A percentile compares a stretch with the other conserved stretches of the same genome.
Conservation (phyloP, 1,284 basidiomycete genomes). For the Earliella scabrosa region DNA sequence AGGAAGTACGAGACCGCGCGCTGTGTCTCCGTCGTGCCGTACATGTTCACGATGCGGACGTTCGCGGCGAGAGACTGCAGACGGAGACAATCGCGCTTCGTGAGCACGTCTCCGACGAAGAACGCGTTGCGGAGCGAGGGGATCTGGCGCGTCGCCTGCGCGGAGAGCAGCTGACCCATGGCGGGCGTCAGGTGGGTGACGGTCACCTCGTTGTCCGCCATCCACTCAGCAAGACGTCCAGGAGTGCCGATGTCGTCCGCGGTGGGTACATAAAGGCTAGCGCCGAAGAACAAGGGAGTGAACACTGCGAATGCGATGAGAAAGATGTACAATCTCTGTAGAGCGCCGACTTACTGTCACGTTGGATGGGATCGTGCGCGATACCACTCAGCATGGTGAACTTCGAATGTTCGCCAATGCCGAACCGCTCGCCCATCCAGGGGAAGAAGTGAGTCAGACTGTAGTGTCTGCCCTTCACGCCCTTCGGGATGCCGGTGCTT, state of each 20-base stretch:
- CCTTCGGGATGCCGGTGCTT: slow-evolving; percentile 98
- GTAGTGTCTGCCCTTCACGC: slow-evolving; percentile 94
- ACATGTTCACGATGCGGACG: slow-evolving; percentile 99
- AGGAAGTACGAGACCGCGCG: slow-evolving; percentile 98
- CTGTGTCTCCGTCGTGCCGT: slow-evolving; percentile 99
- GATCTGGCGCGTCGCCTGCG: slow-evolving; percentile 91
- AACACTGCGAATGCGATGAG: slow-evolving; percentile 68
- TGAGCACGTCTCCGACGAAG: slow-evolving; percentile 99
- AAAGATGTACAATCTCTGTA: not conserved
- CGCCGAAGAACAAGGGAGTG: slow-evolving; percentile 97
- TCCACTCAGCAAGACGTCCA: slow-evolving; percentile 97
- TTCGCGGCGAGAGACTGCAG: slow-evolving; percentile 94
- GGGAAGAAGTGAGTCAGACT: slow-evolving; percentile 99
- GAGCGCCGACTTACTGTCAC: slow-evolving; percentile 78
- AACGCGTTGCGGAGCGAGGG: slow-evolving; percentile 91
- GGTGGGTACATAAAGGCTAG: slow-evolving; percentile 94
- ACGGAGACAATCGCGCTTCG: slow-evolving; percentile 97
- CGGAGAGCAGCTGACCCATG: slow-evolving; percentile 98
- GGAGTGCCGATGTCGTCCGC: slow-evolving; percentile 98
- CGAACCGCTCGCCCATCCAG: slow-evolving; percentile 96
- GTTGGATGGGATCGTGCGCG: slow-evolving; percentile 98
- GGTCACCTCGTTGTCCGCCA: slow-evolving; percentile 89
- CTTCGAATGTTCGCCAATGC: slow-evolving; percentile 74
- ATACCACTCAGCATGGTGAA: slow-evolving; percentile 99
- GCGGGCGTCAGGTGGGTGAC: slow-evolving; percentile 98